Evolutionary conservation across 352 stramenopile species (phyloP), one percentile per base, ranked within the genome.

Genomic region (Pythium insidiosum): DNA sequence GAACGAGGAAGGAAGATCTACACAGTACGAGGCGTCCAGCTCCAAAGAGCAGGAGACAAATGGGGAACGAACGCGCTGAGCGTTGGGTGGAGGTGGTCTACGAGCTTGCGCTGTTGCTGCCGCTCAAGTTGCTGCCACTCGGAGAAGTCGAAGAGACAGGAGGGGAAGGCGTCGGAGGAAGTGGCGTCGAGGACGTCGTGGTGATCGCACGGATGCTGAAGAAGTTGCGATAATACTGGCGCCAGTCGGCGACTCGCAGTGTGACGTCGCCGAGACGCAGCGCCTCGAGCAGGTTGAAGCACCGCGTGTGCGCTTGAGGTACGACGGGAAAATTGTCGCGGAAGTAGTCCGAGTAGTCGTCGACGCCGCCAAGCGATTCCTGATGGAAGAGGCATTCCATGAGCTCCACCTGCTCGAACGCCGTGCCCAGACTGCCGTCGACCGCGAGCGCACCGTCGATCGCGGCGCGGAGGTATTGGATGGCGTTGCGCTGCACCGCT

Each of bases 301-400:
- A 84, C 18, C 28, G 28, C 28, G 28, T 9, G 55, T 40, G 0
- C 68, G 76, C 38, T 68, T 59, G 9, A 35, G 18, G 1, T 38
- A 57, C 6, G 23, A 23, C 1, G 68, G 58, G 1, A 37, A 73
- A 68, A 19, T 63, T 69, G 11, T 26, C 18, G 4, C 59, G 57
- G 41, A 72, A 81, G n/a, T 58, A 56, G 1, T 43, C 1, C 9
- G 35, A 59, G 21, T 74, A 66, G 18, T 83, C 64, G 45, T 83
- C 67, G 1, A 83, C 60, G 11, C 30, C 45, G 12, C 58, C 52
- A 15, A 70, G 58, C n/a, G 45, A 43, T 4, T 73, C 42, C 22
- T 73, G 23, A 46, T 79, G 76, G 59, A 65, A 76, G 20, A 70
- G 42, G 39, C 73, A 87, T 43, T 82, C 61, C 50, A 79, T 63